Base-by-base conservation (phyloP, 345 rosid genomes). In the Erysimum cheiranthoides region DNA sequence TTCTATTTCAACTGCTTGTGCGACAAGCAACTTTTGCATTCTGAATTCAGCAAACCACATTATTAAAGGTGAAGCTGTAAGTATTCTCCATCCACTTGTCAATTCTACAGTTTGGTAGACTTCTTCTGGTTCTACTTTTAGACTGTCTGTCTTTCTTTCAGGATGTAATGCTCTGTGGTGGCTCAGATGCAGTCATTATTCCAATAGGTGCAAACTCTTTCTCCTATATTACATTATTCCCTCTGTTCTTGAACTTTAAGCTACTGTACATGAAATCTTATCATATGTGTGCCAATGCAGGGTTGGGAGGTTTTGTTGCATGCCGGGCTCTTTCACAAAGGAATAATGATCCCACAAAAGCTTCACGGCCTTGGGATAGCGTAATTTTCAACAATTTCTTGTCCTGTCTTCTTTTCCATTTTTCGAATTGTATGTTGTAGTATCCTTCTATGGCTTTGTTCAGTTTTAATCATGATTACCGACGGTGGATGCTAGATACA, bases 151-250 rank as follows among this genome's bases (percentile, higher is more conserved):
- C 52, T 60, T 50, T 50, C 18, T 75, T 79, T 74, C 85, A 93
- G 97, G 88, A 94, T 84, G 45, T 94, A 73, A 94, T 94, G 98
- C 96, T 94, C 71, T 92, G 93, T 82, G 98, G 98, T 71, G 97
- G 97, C 74, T 91, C 98, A 18, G 98, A 94, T 76, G 85, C 98
- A 18, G 85, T 83, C 56, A 85, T 94, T 58, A 90, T 92, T 78
- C 98, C 98, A 38, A 92, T 92, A 68, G 98, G 98, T 93, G 78
- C 70, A 74, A 67, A 71, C 57, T 81, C 51, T 4, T 18, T 61
- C 73, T 74, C 78, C 65, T 53, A 4, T 14, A 3, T 40, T 45
- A 45, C 67, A 65, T 34, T 27, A 3, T 50, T 17, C 17, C 8
- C 64, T 73, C n/a, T 27, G 18, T 14, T 71, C 67, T 25, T 74